A percentile compares a stretch with the other conserved stretches of the same genome.
These are phyloP conservation scores for Phialophora verrucosa DNA, from an alignment of 2,329 filamentous ascomycete genomes.

Conservation along the genomic window DNA sequence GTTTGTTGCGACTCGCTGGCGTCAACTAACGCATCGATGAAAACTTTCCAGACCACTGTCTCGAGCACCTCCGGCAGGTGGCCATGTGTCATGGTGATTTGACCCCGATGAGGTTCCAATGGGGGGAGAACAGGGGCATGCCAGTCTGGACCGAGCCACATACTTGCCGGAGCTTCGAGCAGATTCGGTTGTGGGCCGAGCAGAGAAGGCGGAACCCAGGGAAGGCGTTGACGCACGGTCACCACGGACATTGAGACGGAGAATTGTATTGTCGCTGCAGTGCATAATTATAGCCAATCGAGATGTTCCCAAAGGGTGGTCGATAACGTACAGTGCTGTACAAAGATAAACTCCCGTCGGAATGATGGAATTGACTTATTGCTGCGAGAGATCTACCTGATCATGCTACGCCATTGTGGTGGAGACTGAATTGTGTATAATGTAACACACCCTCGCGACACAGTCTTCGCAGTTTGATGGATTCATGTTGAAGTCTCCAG, in stretches of 20 bases:
- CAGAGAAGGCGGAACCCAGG: background rate
- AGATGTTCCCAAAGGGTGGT: background rate
- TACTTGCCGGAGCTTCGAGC: background rate
- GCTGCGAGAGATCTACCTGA: too few relatives aligned
- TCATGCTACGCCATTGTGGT: too few relatives aligned
- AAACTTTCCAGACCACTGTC: background rate
- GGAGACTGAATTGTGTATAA: too few relatives aligned
- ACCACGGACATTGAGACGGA: background rate
- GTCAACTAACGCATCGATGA: too few relatives aligned
- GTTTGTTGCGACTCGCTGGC: too few relatives aligned
- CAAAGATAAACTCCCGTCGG: too few relatives aligned
- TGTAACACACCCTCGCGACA: too few relatives aligned
- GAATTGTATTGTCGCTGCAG: background rate
- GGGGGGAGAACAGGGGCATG: background rate
- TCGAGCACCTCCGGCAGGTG: background rate
- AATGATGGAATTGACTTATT: too few relatives aligned
- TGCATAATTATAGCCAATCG: background rate
- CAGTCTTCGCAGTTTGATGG: too few relatives aligned
- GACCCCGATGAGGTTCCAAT: background rate
- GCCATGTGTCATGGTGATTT: constrained; percentile 1
- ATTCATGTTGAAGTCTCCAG: too few relatives aligned
- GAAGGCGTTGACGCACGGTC: background rate
- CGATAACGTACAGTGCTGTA: too few relatives aligned
- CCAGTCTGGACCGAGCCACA: background rate
- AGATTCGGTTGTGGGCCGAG: background rate